phyloP scores from a whole-genome alignment of 1,284 basidiomycete genomes.

The Cryptococcus wingfieldii region DNA sequence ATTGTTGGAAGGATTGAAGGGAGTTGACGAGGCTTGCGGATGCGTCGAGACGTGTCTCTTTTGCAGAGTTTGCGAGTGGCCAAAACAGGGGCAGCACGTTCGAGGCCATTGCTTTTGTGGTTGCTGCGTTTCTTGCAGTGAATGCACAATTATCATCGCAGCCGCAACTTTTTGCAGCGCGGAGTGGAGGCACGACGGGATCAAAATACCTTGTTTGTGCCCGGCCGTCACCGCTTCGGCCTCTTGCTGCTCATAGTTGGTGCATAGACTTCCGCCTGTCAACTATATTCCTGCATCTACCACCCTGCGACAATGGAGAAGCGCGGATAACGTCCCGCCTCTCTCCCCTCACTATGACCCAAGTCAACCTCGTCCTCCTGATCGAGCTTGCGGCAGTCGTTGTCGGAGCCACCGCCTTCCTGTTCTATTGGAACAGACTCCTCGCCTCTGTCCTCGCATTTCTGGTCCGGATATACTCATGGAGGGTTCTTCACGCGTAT shows the following conservation, averaged over 20 bases:
- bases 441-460: conserved; percentile 60
- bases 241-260: too few species aligned
- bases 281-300: too few species aligned
- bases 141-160: neutral
- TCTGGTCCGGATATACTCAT: conserved; percentile 41
- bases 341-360: neutral
- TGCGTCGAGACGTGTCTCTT: conserved; percentile 74
- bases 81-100: conserved; percentile 78
- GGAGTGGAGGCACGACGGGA: neutral
- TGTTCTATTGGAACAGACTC: conserved; percentile 86
- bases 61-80: conserved; percentile 80
- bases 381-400: conserved; percentile 68
- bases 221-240: neutral
- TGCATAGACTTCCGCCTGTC: too few species aligned
- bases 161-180: conserved; percentile 1
- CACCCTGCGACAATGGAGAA: too few species aligned
- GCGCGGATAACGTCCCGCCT: too few species aligned
- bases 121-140: neutral
- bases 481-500: conserved; percentile 45
- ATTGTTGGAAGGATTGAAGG: conserved; percentile 74
- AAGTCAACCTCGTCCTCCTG: conserved; percentile 56
- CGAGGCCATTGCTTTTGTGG: conserved; percentile 30
- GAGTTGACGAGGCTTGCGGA: conserved; percentile 76
- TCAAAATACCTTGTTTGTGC: neutral
- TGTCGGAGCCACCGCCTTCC: conserved; percentile 62